Percentiles rank a stretch among this genome's conserved stretches.
Evolutionary conservation across 352 stramenopile species (phyloP).

Genomic region (Phytophthora cactorum): DNA sequence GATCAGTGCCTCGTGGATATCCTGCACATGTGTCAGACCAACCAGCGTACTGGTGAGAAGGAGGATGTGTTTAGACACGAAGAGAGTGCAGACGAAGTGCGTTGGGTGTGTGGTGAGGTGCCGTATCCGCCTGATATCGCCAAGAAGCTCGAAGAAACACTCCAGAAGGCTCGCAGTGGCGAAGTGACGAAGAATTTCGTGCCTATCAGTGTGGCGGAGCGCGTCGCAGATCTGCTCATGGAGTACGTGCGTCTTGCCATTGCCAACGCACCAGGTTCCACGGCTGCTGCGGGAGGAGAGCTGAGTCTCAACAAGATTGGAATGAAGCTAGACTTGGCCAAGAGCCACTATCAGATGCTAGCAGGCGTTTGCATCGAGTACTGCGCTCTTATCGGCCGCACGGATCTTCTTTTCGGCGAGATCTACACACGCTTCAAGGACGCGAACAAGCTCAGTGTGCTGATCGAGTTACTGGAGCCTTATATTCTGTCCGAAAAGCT

Average conservation of each 20-base stretch:
- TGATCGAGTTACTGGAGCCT: slow-evolving; percentile 94
- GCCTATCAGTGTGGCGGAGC: slow-evolving; percentile 88
- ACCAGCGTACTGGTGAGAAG: slow-evolving; percentile 87
- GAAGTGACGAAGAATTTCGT: slow-evolving; percentile 90
- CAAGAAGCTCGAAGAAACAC: slow-evolving; percentile 86
- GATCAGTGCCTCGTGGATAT: slow-evolving; percentile 91
- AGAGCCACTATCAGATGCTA: slow-evolving; percentile 97
- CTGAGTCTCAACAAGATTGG: slow-evolving; percentile 65
- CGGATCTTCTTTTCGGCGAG: slow-evolving; percentile 86
- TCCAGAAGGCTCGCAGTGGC: slow-evolving; percentile 83
- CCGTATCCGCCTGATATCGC: slow-evolving; percentile 80
- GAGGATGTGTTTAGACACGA: slow-evolving; percentile 88
- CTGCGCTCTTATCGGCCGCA: slow-evolving; percentile 89
- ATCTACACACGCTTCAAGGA: slow-evolving; percentile 91
- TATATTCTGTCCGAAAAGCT: slow-evolving; percentile 96
- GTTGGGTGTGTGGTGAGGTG: slow-evolving; percentile 83
- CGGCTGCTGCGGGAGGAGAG: slow-evolving; percentile 38
- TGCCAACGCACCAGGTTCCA: slow-evolving; percentile 69
- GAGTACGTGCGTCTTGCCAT: slow-evolving; percentile 91
- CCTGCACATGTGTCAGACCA: slow-evolving; percentile 91
- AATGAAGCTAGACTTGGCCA: slow-evolving; percentile 88
- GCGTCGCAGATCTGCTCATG: slow-evolving; percentile 90
- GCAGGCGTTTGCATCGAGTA: slow-evolving; percentile 96
- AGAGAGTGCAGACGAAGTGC: slow-evolving; percentile 84
- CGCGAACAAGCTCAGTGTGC: slow-evolving; percentile 83